phyloP scores from a whole-genome alignment of 2,329 filamentous ascomycete species.

The Fusarium siculi region DNA sequence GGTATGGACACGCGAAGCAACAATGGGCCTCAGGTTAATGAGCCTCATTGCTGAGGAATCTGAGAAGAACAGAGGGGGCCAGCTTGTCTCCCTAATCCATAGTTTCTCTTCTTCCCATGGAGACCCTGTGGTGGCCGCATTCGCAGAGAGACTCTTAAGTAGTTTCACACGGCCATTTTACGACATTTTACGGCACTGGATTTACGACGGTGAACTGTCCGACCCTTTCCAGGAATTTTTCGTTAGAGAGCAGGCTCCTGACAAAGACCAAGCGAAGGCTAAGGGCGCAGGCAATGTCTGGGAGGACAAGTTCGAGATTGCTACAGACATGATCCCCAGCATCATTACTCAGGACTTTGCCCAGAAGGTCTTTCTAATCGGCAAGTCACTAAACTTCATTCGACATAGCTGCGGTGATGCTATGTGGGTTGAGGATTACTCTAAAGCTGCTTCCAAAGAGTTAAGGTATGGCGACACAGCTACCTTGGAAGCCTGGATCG shows the following conservation, averaged over 20 bases:
- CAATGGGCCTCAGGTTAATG: slow-evolving; percentile 93
- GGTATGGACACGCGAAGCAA: slow-evolving; percentile 96
- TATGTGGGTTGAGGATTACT: slow-evolving; percentile 95
- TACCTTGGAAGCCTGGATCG: slow-evolving; percentile 90
- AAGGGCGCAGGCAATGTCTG: slow-evolving; percentile 87
- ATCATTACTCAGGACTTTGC: slow-evolving; percentile 95
- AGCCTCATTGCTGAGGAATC: slow-evolving; percentile 94
- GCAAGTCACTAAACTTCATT: slow-evolving; percentile 98
- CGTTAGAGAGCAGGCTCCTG: slow-evolving; percentile 78
- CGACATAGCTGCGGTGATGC: slow-evolving; percentile 94
- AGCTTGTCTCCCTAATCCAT: slow-evolving; percentile 93
- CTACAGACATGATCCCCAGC: slow-evolving; percentile 86
- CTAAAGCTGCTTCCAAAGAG: slow-evolving; percentile 90
- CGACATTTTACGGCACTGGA: slow-evolving; percentile 95
- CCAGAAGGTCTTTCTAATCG: slow-evolving; percentile 95
- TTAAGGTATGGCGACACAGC: slow-evolving; percentile 93
- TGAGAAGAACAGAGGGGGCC: slow-evolving; percentile 82
- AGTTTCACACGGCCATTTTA: slow-evolving; percentile 96
- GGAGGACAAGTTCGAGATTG: slow-evolving; percentile 96
- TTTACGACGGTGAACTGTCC: slow-evolving; percentile 97
- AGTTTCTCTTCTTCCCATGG: slow-evolving; percentile 93
- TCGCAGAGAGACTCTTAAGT: slow-evolving; percentile 87
- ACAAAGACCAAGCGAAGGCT: slow-evolving; percentile 61
- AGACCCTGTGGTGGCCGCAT: slow-evolving; percentile 91
- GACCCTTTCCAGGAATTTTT: slow-evolving; percentile 98